A percentile compares a stretch with the other conserved stretches of the same genome.
Conservation (phyloP, 805 yeast species). For the Naumovozyma castellii region DNA sequence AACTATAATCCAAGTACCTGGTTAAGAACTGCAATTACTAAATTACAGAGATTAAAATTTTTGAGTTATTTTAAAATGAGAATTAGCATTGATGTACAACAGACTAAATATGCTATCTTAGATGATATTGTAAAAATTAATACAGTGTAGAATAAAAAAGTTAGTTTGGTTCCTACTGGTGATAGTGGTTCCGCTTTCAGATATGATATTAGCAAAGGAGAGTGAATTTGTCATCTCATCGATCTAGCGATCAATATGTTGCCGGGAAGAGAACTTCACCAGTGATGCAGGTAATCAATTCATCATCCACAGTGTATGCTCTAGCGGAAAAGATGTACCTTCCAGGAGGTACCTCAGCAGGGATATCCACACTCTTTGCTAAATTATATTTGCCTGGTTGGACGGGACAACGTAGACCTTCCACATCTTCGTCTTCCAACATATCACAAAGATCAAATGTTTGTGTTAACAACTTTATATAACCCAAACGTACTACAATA, state of each 20-base stretch:
- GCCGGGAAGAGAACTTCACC: constrained; percentile 48
- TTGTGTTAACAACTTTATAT: constrained; percentile 76
- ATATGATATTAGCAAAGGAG: background rate
- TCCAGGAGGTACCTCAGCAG: constrained; percentile 92
- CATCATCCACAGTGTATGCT: constrained; percentile 81
- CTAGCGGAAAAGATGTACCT: constrained; percentile 77
- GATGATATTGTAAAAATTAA: no score
- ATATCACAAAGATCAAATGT: constrained; percentile 92
- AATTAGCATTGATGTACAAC: no score
- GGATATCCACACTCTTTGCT: constrained; percentile 69
- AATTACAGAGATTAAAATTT: no score
- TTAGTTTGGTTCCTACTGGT: no score
- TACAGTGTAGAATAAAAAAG: no score
- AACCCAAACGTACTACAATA: constrained; percentile 87
- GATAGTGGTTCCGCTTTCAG: background rate
- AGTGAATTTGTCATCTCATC: background rate
- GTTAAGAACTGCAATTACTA: no score
- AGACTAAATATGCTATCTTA: no score
- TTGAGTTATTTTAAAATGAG: no score
- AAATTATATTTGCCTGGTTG: constrained; percentile 57
- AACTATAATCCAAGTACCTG: no score
- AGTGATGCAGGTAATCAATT: constrained; percentile 71
- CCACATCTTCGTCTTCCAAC: constrained; percentile 61
- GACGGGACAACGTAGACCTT: constrained; percentile 66
- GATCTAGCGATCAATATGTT: background rate